Evolutionary conservation across 768 basidiomycete genomes (phyloP), one percentile per base, ranked within the genome.

Genomic region (Pisolithus orientalis): DNA sequence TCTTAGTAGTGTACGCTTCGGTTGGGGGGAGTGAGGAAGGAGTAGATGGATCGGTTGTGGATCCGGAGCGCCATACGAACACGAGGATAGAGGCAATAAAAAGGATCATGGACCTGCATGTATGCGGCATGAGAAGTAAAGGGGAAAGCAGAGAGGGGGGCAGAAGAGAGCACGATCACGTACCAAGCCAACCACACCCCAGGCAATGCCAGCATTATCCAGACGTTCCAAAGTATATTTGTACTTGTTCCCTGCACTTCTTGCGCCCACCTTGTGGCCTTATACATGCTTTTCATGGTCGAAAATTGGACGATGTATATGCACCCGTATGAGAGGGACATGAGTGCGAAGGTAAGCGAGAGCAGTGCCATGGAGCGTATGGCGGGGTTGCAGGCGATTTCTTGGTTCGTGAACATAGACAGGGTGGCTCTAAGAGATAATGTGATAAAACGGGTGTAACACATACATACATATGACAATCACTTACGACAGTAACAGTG

Each of bases 191-290:
- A 78, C 81, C 84, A 88, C 10, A 87, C 68, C 0, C 77, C 80
- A 0, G 86, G 86, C 72, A 83, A 76, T 0, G 83, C 21, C 21
- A 21, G 21, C 79, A 85, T 54, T 1, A 85, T 77, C 83, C 84
- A 86, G 16, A 85, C 80, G 54, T 87, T 87, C 84, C 85, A 80
- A 39, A 72, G 59, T 37, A 80, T 72, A 37, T 70, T 65, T 0
- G 77, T 75, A 27, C 72, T 73, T 2, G 74, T 70, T 59, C 65
- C 70, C 49, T 77, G 75, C 14, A 84, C 82, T 62, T 88, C 84
- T 83, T 86, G 80, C 9, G 85, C 84, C 84, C 85, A 90, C 50
- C 77, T 75, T 7, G 80, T 80, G 1, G 87, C 87, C 52, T 80
- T 79, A 58, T 80, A 73, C 80, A 86, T 85, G 55, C 75, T 84